Evolutionary conservation across 106 monocot genomes (phyloP), one percentile per base, ranked within the genome.

Genomic region (Platanthera zijinensis): DNA sequence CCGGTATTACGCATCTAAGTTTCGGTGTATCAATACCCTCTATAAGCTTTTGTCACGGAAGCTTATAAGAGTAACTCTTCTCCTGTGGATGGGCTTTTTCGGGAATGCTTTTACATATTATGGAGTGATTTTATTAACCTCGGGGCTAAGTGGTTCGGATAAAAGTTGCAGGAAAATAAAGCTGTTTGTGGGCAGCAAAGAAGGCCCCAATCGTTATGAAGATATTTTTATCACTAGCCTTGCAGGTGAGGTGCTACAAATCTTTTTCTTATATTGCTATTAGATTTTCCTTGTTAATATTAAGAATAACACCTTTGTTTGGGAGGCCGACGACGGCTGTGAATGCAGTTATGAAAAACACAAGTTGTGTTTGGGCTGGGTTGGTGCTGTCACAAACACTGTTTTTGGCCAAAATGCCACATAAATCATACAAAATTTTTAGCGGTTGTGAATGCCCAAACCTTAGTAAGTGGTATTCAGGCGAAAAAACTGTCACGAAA

Each of bases 61-160:
- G 50, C 62, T 95, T 45, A 78, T 84, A 19, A 89, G 75, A 81
- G 52, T 92, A 51, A 92, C 95, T 30, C 69, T 92, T 54, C 89
- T 95, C 57, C 84, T 95, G 49, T 95, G 89, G 91, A 75, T 88
- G 8, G 83, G 76, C 51, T 91, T 84, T 86, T 87, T 91, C 61
- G 95, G 87, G 6, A 95, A 92, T 86, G 85, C 84, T n/a, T 95
- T 92, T 84, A 78, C 79, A 39, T 95, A 95, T 66, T 95, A 95
- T 75, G 95, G 95, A 18, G 74, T 95, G 48, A 79, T 92, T n/a
- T 80, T 95, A 77, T 77, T 95, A 47, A 92, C 89, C 2, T 81
- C 95, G 19, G 78, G 89, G 73, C 56, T 95, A 15, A 89, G 79
- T 52, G 73, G 68, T 54, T 69, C 19, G 8, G 57, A 57, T 62